Conservation (phyloP, 371 early-diverging fungal genomes). For the Syncephalastrum racemosum region DNA sequence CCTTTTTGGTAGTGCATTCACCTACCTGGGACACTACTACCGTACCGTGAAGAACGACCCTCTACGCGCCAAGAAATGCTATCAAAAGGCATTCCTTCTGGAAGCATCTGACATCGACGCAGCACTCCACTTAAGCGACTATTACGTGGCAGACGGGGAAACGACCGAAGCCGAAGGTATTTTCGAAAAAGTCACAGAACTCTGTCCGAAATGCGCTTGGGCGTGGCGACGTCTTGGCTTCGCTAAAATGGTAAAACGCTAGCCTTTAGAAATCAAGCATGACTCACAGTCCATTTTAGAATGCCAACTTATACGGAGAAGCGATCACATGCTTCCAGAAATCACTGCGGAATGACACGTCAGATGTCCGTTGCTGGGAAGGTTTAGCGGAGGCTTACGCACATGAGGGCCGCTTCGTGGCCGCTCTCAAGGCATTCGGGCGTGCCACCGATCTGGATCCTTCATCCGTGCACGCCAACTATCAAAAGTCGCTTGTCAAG, state of each 20-base stretch:
- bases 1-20: slow-evolving; percentile 66
- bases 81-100: slow-evolving; percentile 71
- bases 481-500: slow-evolving; percentile 61
- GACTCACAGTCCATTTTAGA: slow-evolving; percentile 18
- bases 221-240: slow-evolving; percentile 83
- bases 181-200: slow-evolving; percentile 46
- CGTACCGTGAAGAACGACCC: slow-evolving; percentile 60
- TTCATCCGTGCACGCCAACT: slow-evolving; percentile 42
- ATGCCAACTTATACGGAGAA: slow-evolving; percentile 45
- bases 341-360: slow-evolving; percentile 70
- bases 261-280: not conserved
- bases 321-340: slow-evolving; percentile 85
- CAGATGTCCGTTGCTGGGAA: slow-evolving; percentile 76
- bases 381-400: slow-evolving; percentile 87
- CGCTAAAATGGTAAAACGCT: slow-evolving; percentile 56
- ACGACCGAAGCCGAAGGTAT: slow-evolving; percentile 57
- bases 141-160: slow-evolving; percentile 55
- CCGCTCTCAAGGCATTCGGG: slow-evolving; percentile 78
- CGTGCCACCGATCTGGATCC: slow-evolving; percentile 72
- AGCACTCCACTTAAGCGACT: slow-evolving; percentile 61
- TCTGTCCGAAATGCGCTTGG: slow-evolving; percentile 62
- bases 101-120: slow-evolving; percentile 72
- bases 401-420: slow-evolving; percentile 82
- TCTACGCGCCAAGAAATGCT: slow-evolving; percentile 77
- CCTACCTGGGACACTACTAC: slow-evolving; percentile 83